phyloP scores from a whole-genome alignment of 495 filamentous ascomycete genomes.

The Cercophora samala region DNA sequence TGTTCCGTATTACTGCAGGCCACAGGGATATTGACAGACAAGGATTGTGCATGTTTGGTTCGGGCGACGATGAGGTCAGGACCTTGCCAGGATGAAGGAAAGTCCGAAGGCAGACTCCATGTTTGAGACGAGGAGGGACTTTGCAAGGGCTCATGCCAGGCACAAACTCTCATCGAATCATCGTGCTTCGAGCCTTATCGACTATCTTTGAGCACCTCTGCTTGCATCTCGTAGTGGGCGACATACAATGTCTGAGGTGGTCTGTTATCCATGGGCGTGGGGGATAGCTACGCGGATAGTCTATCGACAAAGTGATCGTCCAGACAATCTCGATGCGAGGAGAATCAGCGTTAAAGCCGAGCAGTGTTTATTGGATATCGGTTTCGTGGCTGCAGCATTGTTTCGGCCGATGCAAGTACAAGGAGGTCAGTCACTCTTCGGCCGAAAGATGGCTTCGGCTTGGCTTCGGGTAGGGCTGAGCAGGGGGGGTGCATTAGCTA shows the following conservation, averaged over 20 bases:
- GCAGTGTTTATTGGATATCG: not conserved
- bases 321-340: too few relatives aligned
- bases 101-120: not conserved
- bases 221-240: too few relatives aligned
- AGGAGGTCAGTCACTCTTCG: not conserved
- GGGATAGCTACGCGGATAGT: too few relatives aligned
- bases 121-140: too few relatives aligned
- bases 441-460: not conserved
- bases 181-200: too few relatives aligned
- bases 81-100: too few relatives aligned
- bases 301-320: too few relatives aligned
- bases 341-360: not conserved
- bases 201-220: too few relatives aligned
- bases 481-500: not conserved
- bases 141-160: too few relatives aligned
- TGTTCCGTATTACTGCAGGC: not conserved
- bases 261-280: too few relatives aligned
- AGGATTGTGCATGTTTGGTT: not conserved
- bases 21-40: not conserved
- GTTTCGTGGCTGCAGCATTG: not conserved
- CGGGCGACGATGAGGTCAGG: not conserved
- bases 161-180: too few relatives aligned
- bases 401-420: not conserved
- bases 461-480: not conserved
- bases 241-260: too few relatives aligned